Percentiles rank a stretch among this genome's conserved stretches.
phyloP scores from a whole-genome alignment of 1,284 basidiomycete genomes.

The Cryptococcus jaspeensis region DNA sequence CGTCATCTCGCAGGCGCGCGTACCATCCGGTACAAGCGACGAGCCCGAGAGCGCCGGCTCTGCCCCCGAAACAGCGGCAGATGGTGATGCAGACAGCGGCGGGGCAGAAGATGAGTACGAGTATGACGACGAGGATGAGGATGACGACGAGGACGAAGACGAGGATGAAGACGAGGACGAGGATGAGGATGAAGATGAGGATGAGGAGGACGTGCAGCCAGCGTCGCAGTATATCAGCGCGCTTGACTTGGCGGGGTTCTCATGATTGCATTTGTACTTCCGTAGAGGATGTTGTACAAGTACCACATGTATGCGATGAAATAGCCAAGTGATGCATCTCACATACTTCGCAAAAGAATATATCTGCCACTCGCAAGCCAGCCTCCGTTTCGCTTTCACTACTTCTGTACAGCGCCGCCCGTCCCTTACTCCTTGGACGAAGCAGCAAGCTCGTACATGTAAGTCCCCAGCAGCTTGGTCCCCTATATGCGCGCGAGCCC shows the following conservation, averaged over 20 bases:
- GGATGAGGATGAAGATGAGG: slow-evolving; percentile 43
- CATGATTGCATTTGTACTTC: background rate
- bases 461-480: slow-evolving; percentile 75
- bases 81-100: slow-evolving; percentile 4
- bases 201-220: slow-evolving; percentile 32
- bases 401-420: background rate
- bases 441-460: slow-evolving; percentile 73
- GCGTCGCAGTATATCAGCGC: slow-evolving; percentile 47
- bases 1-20: too few relatives aligned
- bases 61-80: slow-evolving; percentile 1
- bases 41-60: background rate
- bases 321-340: background rate
- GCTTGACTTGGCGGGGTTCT: slow-evolving; percentile 42
- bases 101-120: slow-evolving; percentile 14
- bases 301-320: too few relatives aligned
- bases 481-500: slow-evolving; percentile 23
- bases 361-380: background rate
- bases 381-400: background rate
- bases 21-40: too few relatives aligned
- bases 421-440: slow-evolving; percentile 12
- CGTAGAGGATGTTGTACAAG: too few relatives aligned
- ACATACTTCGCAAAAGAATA: background rate
- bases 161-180: slow-evolving; percentile 39
- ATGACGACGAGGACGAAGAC: slow-evolving; percentile 32
- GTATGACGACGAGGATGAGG: slow-evolving; percentile 14